Evolutionary conservation across 768 basidiomycete genomes (phyloP), one percentile per base, ranked within the genome.

Genomic region (Naganishia vaughanmartiniae): DNA sequence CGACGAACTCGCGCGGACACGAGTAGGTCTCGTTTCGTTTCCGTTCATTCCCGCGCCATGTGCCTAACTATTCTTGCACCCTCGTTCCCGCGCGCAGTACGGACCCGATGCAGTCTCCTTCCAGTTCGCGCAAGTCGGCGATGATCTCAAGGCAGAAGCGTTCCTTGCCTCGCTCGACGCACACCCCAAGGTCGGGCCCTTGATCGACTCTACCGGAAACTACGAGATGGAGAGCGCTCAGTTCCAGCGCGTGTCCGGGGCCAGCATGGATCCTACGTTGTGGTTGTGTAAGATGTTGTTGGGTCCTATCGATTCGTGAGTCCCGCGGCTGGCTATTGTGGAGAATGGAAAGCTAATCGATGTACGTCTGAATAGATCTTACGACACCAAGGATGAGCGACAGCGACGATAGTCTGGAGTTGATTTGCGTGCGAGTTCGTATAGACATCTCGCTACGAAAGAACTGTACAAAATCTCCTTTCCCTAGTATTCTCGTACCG

Each of bases 91-190:
- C 36, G 17, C 30, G 0, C 60, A 74, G 70, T 73, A 77, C 70
- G 69, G 76, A 17, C 75, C 81, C 15, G 82, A 82, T 67, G 79
- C 81, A 14, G 63, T 82, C 15, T 79, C 78, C 2, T 81, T 79
- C 70, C 82, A 78, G 66, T 78, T 78, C 63, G 75, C 78, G 7
- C 78, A 80, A 71, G 79, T 80, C 65, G 81, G 79, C 5, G 79
- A 77, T 73, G 82, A 83, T 70, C 54, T 75, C 72, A 82, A 81
- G 48, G 81, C 81, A 0, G 76, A 77, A 21, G 74, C 72, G 0
- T 83, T 82, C 81, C 75, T 82, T 33, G 81, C 72, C 31, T 76
- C 75, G 46, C 76, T 81, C 21, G 83, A 83, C 68, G 79, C 76
- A 60, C 76, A 83, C 72, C 80, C 80, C 3, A 51, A 72, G 26